Evolutionary conservation across 2,329 filamentous ascomycete genomes (phyloP), one percentile per base, ranked within the genome.

Genomic region (Fusarium torulosum): DNA sequence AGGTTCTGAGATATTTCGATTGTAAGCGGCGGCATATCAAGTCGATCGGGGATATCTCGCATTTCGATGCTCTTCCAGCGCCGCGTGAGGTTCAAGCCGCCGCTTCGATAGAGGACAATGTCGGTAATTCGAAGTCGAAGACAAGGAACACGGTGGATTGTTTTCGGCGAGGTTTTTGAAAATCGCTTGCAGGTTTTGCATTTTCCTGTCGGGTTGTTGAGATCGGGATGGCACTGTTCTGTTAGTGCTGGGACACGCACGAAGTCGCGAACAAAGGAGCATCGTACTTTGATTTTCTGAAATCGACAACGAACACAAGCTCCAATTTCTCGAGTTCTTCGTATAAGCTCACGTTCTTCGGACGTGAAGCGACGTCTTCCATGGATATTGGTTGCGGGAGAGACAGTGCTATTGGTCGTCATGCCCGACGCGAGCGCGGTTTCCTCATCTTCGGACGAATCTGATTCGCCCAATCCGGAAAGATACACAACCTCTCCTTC

Each of bases 131-230:
- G 82, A 64, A 75, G 79, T 14, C 84, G 79, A 15, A 78, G 70
- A 56, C 84, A 86, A 0, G 78, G 77, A 6, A 82, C 70, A 23
- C 76, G 74, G 53, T 85, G 83, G 7, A 85, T 79, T 3, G 82
- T 81, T 63, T 83, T 86, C 38, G 80, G 81, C 0, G 82, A 84
- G 1, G 75, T 76, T 27, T 70, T 74, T 13, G 76, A 74, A 4
- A 83, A 76, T 2, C 66, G 70, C 8, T 72, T 61, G 62, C 84
- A 86, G 3, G 78, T 79, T 4, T 74, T 11, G 69, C 84, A 86
- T 7, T 75, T 71, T 15, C 73, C 75, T 19, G 75, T 41, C 15
- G 75, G 67, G 44, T 79, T 66, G 11, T 68, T 57, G 11, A 65
- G 58, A 53, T 83, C 76, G 20, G 74, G 71, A 4, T 67, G 47